A percentile compares a stretch with the other conserved stretches of the same genome.
phyloP scores from a whole-genome alignment of 208 protist species.

The Sergeia podlipaevii region DNA sequence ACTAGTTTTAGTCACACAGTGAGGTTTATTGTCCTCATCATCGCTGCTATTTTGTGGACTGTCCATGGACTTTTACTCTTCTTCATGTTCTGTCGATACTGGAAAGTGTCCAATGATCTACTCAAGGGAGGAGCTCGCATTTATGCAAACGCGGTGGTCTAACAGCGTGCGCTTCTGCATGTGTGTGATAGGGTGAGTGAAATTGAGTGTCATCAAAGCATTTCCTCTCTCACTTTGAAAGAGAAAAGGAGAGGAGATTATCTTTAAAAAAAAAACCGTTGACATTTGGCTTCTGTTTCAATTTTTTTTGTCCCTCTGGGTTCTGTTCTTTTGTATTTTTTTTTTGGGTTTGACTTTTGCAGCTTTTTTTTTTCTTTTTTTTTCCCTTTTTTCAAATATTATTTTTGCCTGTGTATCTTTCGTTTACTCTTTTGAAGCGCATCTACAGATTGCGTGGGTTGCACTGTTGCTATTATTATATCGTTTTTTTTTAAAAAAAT shows the following conservation, averaged over 20 bases:
- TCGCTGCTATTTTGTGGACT: constrained; percentile 67
- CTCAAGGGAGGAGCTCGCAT: constrained; percentile 22
- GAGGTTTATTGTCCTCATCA: constrained; percentile 39
- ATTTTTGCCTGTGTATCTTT: too few species aligned
- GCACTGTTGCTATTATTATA: too few species aligned
- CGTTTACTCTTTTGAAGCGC: too few species aligned
- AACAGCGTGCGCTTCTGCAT: background rate
- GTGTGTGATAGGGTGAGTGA: background rate
- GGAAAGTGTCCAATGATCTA: constrained; percentile 23
- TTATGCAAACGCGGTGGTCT: constrained; percentile 31
- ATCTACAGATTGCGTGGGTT: too few species aligned
- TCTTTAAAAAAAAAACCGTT: background rate
- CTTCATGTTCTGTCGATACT: constrained; percentile 50
- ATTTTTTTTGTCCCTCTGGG: background rate
- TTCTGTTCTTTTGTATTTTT: background rate
- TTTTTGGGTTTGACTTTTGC: background rate
- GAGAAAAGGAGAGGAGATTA: background rate
- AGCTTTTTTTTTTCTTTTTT: background rate
- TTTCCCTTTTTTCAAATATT: background rate
- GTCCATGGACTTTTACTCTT: constrained; percentile 49
- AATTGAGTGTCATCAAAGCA: too few species aligned
- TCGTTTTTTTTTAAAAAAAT: too few species aligned
- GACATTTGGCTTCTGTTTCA: background rate
- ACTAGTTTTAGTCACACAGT: background rate
- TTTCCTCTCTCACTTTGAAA: constrained; percentile 2